phyloP scores from a whole-genome alignment of 768 basidiomycete genomes.

The Kwoniella botswanensis region DNA sequence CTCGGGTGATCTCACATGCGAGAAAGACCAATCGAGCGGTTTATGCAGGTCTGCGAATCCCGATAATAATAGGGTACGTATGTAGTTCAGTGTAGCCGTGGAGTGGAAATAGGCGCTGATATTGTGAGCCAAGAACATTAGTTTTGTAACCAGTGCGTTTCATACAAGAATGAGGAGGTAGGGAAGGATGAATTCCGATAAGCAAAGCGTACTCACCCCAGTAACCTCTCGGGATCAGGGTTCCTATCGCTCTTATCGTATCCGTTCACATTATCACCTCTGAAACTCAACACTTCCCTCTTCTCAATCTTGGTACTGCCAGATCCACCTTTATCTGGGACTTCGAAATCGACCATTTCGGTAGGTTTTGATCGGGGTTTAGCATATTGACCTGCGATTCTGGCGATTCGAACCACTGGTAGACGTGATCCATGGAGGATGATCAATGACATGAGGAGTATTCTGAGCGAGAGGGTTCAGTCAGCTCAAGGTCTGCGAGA shows the following conservation, averaged over 20 bases:
- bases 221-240: conserved; percentile 86
- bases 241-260: conserved; percentile 71
- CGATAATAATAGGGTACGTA: conserved; percentile 83
- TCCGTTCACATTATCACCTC: conserved; percentile 98
- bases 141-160: no score
- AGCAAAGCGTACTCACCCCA: conserved; percentile 64
- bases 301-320: conserved; percentile 38
- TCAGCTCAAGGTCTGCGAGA: not conserved
- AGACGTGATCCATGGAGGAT: conserved; percentile 90
- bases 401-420: conserved; percentile 74
- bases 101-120: conserved; percentile 94
- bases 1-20: conserved; percentile 82
- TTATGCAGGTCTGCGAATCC: conserved; percentile 93
- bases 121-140: not conserved
- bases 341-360: conserved; percentile 73
- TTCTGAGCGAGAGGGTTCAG: conserved; percentile 54
- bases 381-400: conserved; percentile 96
- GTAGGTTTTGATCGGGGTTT: conserved; percentile 86
- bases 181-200: not conserved
- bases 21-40: conserved; percentile 87
- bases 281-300: conserved; percentile 80
- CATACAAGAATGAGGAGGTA: no score
- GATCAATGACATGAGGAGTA: conserved; percentile 93
- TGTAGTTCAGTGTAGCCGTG: conserved; percentile 86
- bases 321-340: conserved; percentile 18